phyloP scores from a whole-genome alignment of 23 red algal species.

The Cyanidioschyzon merolae region DNA sequence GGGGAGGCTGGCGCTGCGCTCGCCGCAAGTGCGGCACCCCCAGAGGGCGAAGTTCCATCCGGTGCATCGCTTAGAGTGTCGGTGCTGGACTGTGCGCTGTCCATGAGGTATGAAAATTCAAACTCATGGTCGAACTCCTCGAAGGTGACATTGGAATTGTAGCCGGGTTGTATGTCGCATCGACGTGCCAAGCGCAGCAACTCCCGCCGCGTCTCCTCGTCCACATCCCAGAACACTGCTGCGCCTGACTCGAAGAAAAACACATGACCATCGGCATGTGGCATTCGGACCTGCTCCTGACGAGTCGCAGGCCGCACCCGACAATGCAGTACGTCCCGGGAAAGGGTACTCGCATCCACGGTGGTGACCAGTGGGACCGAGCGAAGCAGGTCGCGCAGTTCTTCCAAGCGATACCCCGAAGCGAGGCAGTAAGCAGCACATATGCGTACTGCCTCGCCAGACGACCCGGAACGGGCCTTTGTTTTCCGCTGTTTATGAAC shows the following conservation, averaged over 20 bases:
- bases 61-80: no score
- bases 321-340: constrained; percentile 1
- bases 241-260: constrained; percentile 85
- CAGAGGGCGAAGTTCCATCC: neutral
- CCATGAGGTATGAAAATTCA: constrained; percentile 19
- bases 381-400: neutral
- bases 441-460: neutral
- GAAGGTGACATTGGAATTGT: constrained; percentile 24
- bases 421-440: constrained; percentile 15
- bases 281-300: neutral
- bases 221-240: constrained; percentile 83
- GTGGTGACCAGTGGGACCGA: neutral
- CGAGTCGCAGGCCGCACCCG: neutral
- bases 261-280: constrained; percentile 29
- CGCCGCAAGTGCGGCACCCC: neutral
- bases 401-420: neutral
- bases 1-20: neutral
- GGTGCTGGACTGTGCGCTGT: neutral
- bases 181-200: constrained; percentile 27
- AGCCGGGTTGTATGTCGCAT: constrained; percentile 17
- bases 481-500: constrained; percentile 6
- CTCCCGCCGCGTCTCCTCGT: constrained; percentile 27
- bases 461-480: neutral
- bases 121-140: constrained; percentile 96
- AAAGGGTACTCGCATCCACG: neutral